Conservation (phyloP, 1,284 basidiomycete genomes). For the Ceratobasidium sp. region DNA sequence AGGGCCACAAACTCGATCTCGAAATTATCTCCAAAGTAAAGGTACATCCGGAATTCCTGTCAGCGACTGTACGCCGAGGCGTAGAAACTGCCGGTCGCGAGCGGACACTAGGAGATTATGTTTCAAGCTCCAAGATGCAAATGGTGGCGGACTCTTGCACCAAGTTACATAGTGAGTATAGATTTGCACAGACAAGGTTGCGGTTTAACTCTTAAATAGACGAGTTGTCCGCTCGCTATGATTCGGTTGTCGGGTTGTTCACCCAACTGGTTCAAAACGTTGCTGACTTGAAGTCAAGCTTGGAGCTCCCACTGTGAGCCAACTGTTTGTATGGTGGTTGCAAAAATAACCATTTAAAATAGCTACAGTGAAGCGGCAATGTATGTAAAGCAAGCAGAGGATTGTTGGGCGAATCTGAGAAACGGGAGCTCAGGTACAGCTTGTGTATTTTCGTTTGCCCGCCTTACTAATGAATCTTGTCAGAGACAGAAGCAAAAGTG, state of each 20-base stretch:
- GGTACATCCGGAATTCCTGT: slow-evolving; percentile 77
- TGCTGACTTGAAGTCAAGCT: slow-evolving; percentile 62
- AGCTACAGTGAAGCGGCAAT: slow-evolving; percentile 15
- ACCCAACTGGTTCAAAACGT: slow-evolving; percentile 63
- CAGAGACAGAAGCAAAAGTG: background rate
- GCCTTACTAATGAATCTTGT: too few species aligned
- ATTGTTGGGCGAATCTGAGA: background rate
- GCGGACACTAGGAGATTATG: slow-evolving; percentile 82
- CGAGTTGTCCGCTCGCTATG: slow-evolving; percentile 63
- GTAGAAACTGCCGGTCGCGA: slow-evolving; percentile 66
- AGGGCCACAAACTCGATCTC: slow-evolving; percentile 69
- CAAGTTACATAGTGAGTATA: slow-evolving; percentile 67
- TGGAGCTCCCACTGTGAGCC: slow-evolving; percentile 60
- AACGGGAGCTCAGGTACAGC: background rate
- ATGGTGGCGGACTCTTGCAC: slow-evolving; percentile 76
- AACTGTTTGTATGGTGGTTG: background rate
- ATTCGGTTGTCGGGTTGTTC: slow-evolving; percentile 63
- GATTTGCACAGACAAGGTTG: background rate
- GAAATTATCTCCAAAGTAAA: slow-evolving; percentile 68
- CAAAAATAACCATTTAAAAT: background rate
- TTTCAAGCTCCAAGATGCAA: slow-evolving; percentile 76
- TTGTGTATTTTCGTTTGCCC: background rate
- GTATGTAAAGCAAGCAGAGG: slow-evolving; percentile 21
- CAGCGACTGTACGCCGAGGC: slow-evolving; percentile 64
- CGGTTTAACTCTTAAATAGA: slow-evolving; percentile 48